Percentiles rank a stretch among this genome's conserved stretches.
Conservation (phyloP, 352 stramenopile genomes). For the Globisporangium carolinianum region DNA sequence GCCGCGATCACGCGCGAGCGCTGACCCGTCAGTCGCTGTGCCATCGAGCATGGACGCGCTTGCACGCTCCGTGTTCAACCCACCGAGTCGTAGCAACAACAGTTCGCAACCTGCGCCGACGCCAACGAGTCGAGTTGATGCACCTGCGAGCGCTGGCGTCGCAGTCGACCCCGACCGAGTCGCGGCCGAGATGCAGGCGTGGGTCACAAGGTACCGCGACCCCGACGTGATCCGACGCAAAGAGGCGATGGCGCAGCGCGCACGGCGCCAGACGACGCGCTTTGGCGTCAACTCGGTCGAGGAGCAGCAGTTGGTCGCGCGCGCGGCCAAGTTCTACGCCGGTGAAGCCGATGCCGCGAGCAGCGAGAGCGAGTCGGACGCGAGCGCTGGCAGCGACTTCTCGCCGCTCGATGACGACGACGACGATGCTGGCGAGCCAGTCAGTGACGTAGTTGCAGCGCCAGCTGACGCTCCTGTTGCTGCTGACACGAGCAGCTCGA, state of each 20-base stretch:
- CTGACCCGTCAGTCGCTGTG: not conserved
- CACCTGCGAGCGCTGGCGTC: not conserved
- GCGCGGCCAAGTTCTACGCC: slow-evolving; percentile 33
- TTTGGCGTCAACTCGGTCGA: slow-evolving; percentile 36
- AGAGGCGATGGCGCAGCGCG: slow-evolving; percentile 36
- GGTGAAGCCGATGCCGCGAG: slow-evolving; percentile 25
- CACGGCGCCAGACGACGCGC: slow-evolving; percentile 23
- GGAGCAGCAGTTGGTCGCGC: slow-evolving; percentile 27
- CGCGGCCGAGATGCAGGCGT: slow-evolving; percentile 41
- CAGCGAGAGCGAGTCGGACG: slow-evolving; percentile 16
- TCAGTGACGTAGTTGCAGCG: slow-evolving; percentile 18
- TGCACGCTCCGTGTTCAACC: slow-evolving; percentile 2
- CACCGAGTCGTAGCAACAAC: not conserved
- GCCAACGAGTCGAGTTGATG: too few species aligned
- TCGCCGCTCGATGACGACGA: slow-evolving; percentile 28
- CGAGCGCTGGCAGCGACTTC: slow-evolving; percentile 33
- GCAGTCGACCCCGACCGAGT: slow-evolving; percentile 17
- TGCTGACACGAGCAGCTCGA: not conserved
- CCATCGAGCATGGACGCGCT: slow-evolving; percentile 6
- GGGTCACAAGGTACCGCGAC: slow-evolving; percentile 46
- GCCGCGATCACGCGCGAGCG: too few species aligned
- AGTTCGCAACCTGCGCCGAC: too few species aligned
- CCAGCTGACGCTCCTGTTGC: not conserved
- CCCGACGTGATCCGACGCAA: slow-evolving; percentile 52
- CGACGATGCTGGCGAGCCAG: slow-evolving; percentile 22